phyloP scores from a whole-genome alignment of 1,284 basidiomycete genomes.

The Trichosporon asahii region DNA sequence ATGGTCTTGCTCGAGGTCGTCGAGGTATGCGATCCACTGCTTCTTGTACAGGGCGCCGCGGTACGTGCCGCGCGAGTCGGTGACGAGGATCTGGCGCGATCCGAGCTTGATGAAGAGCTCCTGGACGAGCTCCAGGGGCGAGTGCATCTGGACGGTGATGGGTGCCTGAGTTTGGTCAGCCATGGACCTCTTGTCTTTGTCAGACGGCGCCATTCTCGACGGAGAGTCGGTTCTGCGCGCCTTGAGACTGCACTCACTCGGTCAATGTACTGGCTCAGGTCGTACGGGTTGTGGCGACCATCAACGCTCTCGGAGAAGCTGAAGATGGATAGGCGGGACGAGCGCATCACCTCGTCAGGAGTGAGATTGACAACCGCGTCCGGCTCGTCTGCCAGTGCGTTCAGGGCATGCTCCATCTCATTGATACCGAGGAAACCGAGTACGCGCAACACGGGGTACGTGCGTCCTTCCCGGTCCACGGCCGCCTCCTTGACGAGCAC shows the following conservation, averaged over 20 bases:
- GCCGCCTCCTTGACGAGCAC: conserved; percentile 60
- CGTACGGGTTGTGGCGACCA: conserved; percentile 62
- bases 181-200: too few species aligned
- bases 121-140: conserved; percentile 83
- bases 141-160: conserved; percentile 73
- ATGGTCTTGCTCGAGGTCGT: conserved; percentile 60
- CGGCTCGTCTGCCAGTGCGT: conserved; percentile 71
- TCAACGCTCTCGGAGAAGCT: conserved; percentile 44
- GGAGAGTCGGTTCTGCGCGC: too few species aligned
- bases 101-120: conserved; percentile 89
- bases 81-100: conserved; percentile 81
- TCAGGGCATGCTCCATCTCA: conserved; percentile 80
- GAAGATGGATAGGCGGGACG: conserved; percentile 37
- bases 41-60: conserved; percentile 91
- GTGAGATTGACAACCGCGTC: conserved; percentile 66
- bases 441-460: conserved; percentile 56
- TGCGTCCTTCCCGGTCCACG: conserved; percentile 46
- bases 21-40: conserved; percentile 79
- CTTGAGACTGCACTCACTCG: conserved; percentile 58
- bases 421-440: conserved; percentile 89
- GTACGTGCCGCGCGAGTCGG: conserved; percentile 76
- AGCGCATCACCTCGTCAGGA: conserved; percentile 35
- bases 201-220: too few species aligned
- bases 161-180: conserved; percentile 63
- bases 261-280: conserved; percentile 87